These are phyloP conservation scores for Colletotrichum sojae DNA, from an alignment of 2,329 filamentous ascomycete species.

Conservation along the genomic window DNA sequence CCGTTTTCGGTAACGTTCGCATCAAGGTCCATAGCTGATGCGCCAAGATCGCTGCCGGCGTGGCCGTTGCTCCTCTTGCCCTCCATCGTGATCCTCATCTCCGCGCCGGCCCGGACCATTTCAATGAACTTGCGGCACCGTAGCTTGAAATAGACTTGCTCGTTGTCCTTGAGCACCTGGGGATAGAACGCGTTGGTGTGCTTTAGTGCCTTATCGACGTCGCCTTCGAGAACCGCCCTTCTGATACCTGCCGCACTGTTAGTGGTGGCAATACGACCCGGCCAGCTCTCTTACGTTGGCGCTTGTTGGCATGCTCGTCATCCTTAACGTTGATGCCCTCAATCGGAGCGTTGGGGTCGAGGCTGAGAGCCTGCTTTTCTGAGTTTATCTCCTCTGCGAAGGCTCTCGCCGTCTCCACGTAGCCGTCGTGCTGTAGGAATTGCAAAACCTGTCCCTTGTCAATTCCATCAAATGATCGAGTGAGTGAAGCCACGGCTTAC, in stretches of 20 bases:
- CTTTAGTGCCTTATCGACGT: slow-evolving; percentile 92
- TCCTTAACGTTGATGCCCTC: slow-evolving; percentile 79
- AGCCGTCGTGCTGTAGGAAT: slow-evolving; percentile 94
- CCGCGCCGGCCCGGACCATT: slow-evolving; percentile 84
- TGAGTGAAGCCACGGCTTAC: slow-evolving; percentile 57
- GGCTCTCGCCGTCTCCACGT: slow-evolving; percentile 90
- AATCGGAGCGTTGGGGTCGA: slow-evolving; percentile 66
- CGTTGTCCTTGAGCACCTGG: slow-evolving; percentile 82
- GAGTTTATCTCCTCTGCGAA: slow-evolving; percentile 86
- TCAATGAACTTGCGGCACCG: slow-evolving; percentile 95
- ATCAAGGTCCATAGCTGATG: slow-evolving; percentile 70
- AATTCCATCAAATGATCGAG: slow-evolving; percentile 32
- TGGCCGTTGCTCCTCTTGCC: slow-evolving; percentile 61
- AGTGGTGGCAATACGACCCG: slow-evolving; percentile 14
- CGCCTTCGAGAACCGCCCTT: slow-evolving; percentile 87
- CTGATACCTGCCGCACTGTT: slow-evolving; percentile 77
- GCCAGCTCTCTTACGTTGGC: slow-evolving; percentile 78
- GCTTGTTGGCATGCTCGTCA: slow-evolving; percentile 87
- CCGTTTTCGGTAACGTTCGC: slow-evolving; percentile 60
- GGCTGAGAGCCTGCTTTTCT: slow-evolving; percentile 79
- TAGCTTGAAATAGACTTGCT: slow-evolving; percentile 88
- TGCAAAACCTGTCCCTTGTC: slow-evolving; percentile 72
- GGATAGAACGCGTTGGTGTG: slow-evolving; percentile 85
- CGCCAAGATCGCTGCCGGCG: slow-evolving; percentile 60
- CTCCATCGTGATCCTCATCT: slow-evolving; percentile 68